Percentiles rank a stretch among this genome's conserved stretches.
Conservation (phyloP, 345 rosid species). For the Arabis alpina region DNA sequence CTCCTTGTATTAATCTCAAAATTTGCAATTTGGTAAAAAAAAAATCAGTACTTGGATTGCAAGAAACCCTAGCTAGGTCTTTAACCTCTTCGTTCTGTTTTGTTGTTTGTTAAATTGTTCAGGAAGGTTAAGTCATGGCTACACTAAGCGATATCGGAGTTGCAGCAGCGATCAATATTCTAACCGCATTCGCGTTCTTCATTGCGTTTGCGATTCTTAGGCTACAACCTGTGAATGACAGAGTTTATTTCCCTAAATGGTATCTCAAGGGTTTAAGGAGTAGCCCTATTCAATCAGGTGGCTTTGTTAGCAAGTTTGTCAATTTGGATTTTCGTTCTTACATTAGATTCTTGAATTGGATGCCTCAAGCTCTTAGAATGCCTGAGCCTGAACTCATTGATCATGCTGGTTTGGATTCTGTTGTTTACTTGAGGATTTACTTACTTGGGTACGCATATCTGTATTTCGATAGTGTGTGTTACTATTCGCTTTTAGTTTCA, state of each 20-base stretch:
- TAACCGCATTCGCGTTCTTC: conserved; percentile 76
- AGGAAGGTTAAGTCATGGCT: conserved; percentile 56
- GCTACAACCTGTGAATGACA: conserved; percentile 87
- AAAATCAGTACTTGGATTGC: conserved; percentile 28
- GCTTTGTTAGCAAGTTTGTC: conserved; percentile 68
- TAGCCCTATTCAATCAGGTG: conserved; percentile 60
- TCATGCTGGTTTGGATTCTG: conserved; percentile 93
- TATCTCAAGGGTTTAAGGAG: conserved; percentile 78
- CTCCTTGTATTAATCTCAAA: background rate
- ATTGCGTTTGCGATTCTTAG: conserved; percentile 78
- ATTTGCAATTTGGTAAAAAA: background rate
- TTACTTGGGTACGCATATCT: conserved; percentile 61
- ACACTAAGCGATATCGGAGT: conserved; percentile 77
- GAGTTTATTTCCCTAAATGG: conserved; percentile 97
- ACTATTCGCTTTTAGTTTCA: background rate
- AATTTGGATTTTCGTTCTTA: conserved; percentile 81
- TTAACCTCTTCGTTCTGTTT: background rate
- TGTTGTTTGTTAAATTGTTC: background rate
- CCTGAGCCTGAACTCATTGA: conserved; percentile 91
- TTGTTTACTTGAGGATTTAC: conserved; percentile 85
- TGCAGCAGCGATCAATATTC: conserved; percentile 81
- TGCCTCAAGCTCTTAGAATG: conserved; percentile 89
- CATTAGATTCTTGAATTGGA: conserved; percentile 77
- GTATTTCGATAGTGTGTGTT: background rate
- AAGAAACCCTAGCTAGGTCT: conserved; percentile 13